Percentiles rank a stretch among this genome's conserved stretches.
phyloP scores from a whole-genome alignment of 768 basidiomycete species.

The Agaricus sinodeliciosus region DNA sequence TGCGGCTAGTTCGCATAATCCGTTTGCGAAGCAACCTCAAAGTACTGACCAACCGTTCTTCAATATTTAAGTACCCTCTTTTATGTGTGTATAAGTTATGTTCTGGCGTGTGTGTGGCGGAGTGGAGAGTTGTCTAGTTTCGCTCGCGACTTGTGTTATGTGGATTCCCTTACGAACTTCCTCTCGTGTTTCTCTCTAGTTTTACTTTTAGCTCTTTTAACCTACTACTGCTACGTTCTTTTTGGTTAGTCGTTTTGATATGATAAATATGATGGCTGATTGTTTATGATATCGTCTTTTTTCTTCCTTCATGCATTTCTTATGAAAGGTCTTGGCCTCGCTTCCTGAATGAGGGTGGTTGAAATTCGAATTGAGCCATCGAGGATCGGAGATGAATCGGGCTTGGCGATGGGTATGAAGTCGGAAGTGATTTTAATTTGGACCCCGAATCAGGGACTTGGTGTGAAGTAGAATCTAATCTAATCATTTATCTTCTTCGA shows the following conservation, averaged over 20 bases:
- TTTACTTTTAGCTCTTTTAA: not conserved
- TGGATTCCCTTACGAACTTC: not conserved
- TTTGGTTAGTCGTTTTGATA: not conserved
- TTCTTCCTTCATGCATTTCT: not conserved
- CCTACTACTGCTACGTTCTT: not conserved
- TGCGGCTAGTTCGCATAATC: constrained; percentile 40
- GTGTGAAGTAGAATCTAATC: not conserved
- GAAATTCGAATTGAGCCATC: not conserved
- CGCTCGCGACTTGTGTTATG: not conserved
- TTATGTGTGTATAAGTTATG: not conserved
- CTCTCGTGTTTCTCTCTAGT: not conserved
- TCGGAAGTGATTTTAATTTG: too few relatives aligned
- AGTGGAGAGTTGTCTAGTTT: not conserved
- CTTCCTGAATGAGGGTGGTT: too few relatives aligned
- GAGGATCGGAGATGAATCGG: too few relatives aligned
- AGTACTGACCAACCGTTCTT: constrained; percentile 73
- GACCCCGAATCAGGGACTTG: too few relatives aligned
- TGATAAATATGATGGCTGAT: not conserved
- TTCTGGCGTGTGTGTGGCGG: too few relatives aligned
- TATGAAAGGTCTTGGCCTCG: not conserved
- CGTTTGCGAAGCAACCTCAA: constrained; percentile 60
- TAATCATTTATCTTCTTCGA: not conserved
- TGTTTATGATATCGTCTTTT: not conserved
- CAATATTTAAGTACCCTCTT: constrained; percentile 40
- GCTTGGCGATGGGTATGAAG: too few relatives aligned